Evolutionary conservation across 192 early-diverging fungal species (phyloP).

Genomic region (Backusella westeae): DNA sequence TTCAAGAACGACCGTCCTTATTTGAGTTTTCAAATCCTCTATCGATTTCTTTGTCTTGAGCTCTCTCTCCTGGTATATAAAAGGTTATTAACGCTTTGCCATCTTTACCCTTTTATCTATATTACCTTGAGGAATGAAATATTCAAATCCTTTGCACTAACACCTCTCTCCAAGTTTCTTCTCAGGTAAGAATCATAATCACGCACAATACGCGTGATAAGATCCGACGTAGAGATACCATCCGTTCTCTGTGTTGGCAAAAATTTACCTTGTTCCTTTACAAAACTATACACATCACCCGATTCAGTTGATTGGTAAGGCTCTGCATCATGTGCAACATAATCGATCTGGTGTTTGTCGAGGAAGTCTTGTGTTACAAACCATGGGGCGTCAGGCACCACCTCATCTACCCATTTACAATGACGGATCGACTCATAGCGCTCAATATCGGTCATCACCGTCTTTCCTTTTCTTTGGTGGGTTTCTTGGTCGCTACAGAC

Average conservation of each 20-base stretch:
- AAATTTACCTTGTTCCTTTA: conserved; percentile 70
- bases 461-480: conserved; percentile 78
- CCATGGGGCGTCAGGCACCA: conserved; percentile 78
- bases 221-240: conserved; percentile 76
- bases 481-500: conserved; percentile 74
- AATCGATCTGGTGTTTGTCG: conserved; percentile 75
- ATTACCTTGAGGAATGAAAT: conserved; percentile 75
- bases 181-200: conserved; percentile 83
- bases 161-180: conserved; percentile 81
- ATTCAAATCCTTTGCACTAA: conserved; percentile 77
- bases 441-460: conserved; percentile 75
- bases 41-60: conserved; percentile 71
- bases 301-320: conserved; percentile 73
- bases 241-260: conserved; percentile 75
- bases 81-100: neutral
- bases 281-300: conserved; percentile 77
- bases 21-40: conserved; percentile 63
- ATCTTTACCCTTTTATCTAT: neutral
- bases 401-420: conserved; percentile 85
- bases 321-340: conserved; percentile 80
- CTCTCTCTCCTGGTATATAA: conserved; percentile 56
- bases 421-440: conserved; percentile 78
- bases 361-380: conserved; percentile 71
- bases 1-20: conserved; percentile 64
- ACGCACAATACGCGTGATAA: conserved; percentile 82